phyloP scores from a whole-genome alignment of 163 green algal species.

The Smithsoniella earleae region DNA sequence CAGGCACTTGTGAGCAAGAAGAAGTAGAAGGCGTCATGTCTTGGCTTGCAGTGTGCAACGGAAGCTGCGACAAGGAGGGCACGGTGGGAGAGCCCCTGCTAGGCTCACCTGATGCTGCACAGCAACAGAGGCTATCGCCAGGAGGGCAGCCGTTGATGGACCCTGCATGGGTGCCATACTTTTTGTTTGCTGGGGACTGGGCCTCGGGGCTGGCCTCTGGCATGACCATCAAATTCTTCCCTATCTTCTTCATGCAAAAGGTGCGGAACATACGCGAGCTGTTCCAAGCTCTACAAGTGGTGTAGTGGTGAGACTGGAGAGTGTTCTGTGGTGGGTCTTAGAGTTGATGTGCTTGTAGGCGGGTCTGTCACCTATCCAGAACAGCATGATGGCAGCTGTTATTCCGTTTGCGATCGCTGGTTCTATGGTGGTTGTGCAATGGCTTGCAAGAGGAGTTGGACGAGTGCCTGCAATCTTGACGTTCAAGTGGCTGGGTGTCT shows the following conservation, averaged over 20 bases:
- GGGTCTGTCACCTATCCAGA: constrained; percentile 5
- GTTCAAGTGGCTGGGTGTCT: constrained; percentile 33
- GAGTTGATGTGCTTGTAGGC: too few relatives aligned
- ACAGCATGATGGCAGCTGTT: constrained; percentile 33
- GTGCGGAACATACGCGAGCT: too few relatives aligned
- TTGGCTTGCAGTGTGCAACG: neutral
- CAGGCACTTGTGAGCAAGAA: too few relatives aligned
- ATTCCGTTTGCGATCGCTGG: constrained; percentile 31
- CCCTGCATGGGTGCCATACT: neutral
- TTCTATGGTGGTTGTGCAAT: constrained; percentile 31
- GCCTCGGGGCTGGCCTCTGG: constrained; percentile 41
- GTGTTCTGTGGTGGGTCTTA: too few relatives aligned
- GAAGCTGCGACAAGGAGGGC: neutral
- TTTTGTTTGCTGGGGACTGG: constrained; percentile 35
- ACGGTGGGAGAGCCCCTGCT: neutral
- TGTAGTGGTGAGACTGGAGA: too few relatives aligned
- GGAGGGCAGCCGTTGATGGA: neutral
- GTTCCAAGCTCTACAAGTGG: too few relatives aligned
- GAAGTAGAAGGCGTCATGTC: too few relatives aligned
- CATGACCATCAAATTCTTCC: constrained; percentile 59
- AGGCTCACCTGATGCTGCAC: neutral
- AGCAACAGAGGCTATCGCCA: neutral
- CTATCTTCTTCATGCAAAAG: constrained; percentile 45
- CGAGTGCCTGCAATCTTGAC: constrained; percentile 31
- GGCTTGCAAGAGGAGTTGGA: constrained; percentile 31